Evolutionary conservation across 495 filamentous ascomycete genomes (phyloP).

Genomic region (Penicillium paradoxum): DNA sequence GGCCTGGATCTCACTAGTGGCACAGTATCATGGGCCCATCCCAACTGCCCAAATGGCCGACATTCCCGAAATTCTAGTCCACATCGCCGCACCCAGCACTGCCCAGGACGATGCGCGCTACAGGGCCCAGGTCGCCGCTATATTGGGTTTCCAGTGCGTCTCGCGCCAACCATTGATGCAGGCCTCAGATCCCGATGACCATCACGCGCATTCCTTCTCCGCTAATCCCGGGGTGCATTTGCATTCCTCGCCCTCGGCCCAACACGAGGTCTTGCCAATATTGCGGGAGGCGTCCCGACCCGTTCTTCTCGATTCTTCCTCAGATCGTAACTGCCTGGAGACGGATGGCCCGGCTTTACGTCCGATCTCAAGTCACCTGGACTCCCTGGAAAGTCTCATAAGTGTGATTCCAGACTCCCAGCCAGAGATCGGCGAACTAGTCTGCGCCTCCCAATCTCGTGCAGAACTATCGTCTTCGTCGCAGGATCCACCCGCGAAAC

Average conservation of each 20-base stretch:
- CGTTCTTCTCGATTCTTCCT: not conserved
- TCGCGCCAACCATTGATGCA: slow-evolving; percentile 19
- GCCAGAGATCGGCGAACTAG: slow-evolving; percentile 9
- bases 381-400: slow-evolving; percentile 40
- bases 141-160: slow-evolving; percentile 51
- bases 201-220: not conserved
- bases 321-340: not conserved
- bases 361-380: not conserved
- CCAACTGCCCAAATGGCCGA: slow-evolving; percentile 27
- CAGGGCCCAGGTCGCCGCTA: slow-evolving; percentile 55
- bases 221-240: not conserved
- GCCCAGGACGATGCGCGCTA: slow-evolving; percentile 59
- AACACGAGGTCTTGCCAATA: slow-evolving; percentile 6
- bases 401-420: slow-evolving; percentile 48
- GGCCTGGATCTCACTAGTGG: not conserved
- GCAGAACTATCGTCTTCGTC: not conserved
- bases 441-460: slow-evolving; percentile 1
- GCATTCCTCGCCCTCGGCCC: not conserved
- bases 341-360: not conserved
- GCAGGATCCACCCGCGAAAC: slow-evolving; percentile 14
- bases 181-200: slow-evolving; percentile 4
- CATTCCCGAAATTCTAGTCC: slow-evolving; percentile 59
- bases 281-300: slow-evolving; percentile 5
- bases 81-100: slow-evolving; percentile 60
- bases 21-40: not conserved